phyloP scores from a whole-genome alignment of 805 yeast species.

The Nakazawaea peltata region DNA sequence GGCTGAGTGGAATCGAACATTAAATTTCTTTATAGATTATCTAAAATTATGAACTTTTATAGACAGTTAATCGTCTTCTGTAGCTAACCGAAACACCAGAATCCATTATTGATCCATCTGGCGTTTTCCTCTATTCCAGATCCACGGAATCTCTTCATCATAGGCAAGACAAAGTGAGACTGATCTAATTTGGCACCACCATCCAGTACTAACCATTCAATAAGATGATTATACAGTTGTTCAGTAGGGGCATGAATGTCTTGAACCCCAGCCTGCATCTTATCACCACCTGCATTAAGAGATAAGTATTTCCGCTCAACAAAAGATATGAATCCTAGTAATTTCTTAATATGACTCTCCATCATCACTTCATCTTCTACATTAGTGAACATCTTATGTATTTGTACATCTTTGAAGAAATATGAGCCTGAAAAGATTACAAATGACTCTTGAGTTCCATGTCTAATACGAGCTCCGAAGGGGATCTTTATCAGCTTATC shows the following conservation, averaged over 20 bases:
- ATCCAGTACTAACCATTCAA: not conserved
- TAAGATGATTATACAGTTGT: no score
- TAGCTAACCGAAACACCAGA: not conserved
- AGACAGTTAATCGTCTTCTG: no score
- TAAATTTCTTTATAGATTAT: not conserved
- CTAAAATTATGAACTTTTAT: no score
- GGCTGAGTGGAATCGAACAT: conserved; percentile 37
- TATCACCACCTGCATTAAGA: no score
- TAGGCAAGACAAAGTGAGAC: not conserved
- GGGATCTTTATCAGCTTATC: not conserved
- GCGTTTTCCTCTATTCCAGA: not conserved
- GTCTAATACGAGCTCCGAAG: not conserved
- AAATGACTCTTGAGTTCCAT: not conserved
- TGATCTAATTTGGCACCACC: not conserved
- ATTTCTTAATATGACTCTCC: not conserved
- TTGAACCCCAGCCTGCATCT: not conserved
- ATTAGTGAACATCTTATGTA: not conserved
- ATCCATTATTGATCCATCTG: conserved; percentile 4
- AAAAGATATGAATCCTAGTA: no score
- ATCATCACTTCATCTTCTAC: not conserved
- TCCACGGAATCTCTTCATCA: conserved; percentile 2
- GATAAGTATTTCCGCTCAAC: not conserved
- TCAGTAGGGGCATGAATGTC: not conserved
- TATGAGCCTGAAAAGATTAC: not conserved
- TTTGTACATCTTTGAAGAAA: not conserved